Evolutionary conservation across 2,329 filamentous ascomycete species (phyloP), one percentile per base, ranked within the genome.

Genomic region (Scedosporium minutisporum): DNA sequence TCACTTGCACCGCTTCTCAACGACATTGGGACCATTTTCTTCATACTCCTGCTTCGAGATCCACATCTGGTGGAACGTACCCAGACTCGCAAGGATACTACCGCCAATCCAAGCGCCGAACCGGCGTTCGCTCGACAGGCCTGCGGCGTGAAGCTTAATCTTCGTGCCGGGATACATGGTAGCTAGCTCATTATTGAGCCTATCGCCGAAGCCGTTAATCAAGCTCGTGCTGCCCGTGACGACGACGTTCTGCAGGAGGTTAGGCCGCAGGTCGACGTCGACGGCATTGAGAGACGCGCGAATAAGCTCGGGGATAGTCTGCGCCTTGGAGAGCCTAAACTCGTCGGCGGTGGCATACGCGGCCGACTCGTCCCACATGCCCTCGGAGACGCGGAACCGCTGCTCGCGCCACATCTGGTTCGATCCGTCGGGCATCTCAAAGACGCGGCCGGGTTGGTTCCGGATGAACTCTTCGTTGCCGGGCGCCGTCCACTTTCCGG

Each of bases 41-140:
- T 97, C 92, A 70, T 97, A 97, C 79, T 99, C 95, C 80, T 96
- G 96, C 75, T 87, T 91, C 25, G 89, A 93, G 69, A 99, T 96
- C 95, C 95, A 99, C 89, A 99, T 93, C 80, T 99, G 95, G 78
- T 99, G 95, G 77, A 99, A 99, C 14, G 93, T 96, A 9, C 96
- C 96, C 77, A 99, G 76, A 75, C 93, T 97, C 6, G 91, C 93
- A 68, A 99, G 79, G 69, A 99, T 97, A 76, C 92, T 97, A 57
- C 95, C 95, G 57, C 96, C 95, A 68, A 99, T 92, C 93, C 95
- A 99, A 59, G 90, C 87, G 23, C 91, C 93, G 74, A 96, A 97
- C 67, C 92, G 89, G 62, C 96, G 81, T 81, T 99, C 96, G 44
- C 88, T 90, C 0, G 90, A 90, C 69, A 93, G 86, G 18, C 91